These are phyloP conservation scores for Suillus clintonianus DNA, from an alignment of 768 basidiomycete genomes.

Conservation along the genomic window DNA sequence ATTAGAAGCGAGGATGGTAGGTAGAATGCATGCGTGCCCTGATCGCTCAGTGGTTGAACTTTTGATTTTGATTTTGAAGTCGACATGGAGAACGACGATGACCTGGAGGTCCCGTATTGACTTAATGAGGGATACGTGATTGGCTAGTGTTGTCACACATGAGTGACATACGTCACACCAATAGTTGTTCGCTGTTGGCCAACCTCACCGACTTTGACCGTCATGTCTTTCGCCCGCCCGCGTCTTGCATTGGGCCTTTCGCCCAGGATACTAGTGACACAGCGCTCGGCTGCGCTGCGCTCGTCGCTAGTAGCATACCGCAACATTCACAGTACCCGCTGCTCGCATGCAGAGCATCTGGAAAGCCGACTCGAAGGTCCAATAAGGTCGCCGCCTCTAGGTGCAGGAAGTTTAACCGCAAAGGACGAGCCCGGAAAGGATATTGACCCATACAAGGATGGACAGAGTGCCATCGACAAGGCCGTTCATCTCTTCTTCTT, in stretches of 20 bases:
- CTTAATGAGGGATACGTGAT: slow-evolving; percentile 22
- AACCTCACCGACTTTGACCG: slow-evolving; percentile 41
- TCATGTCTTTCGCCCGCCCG: slow-evolving; percentile 61
- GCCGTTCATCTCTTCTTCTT: slow-evolving; percentile 97
- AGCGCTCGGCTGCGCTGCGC: slow-evolving; percentile 30
- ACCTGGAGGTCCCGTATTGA: neutral
- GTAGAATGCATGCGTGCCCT: slow-evolving; percentile 53
- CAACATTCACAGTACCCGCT: slow-evolving; percentile 27
- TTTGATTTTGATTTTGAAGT: slow-evolving; percentile 61
- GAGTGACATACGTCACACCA: slow-evolving; percentile 31
- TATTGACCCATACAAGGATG: slow-evolving; percentile 70
- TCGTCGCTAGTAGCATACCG: slow-evolving; percentile 49
- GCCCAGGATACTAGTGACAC: slow-evolving; percentile 38
- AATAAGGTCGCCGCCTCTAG: slow-evolving; percentile 33
- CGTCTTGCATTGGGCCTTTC: slow-evolving; percentile 54
- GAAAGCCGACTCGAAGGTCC: slow-evolving; percentile 22
- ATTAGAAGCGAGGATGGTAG: slow-evolving; percentile 22
- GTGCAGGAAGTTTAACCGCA: slow-evolving; percentile 37
- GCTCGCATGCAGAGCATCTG: slow-evolving; percentile 21
- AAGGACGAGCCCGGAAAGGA: slow-evolving; percentile 50
- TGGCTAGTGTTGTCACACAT: slow-evolving; percentile 29
- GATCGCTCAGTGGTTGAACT: slow-evolving; percentile 58
- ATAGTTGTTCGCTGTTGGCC: slow-evolving; percentile 18
- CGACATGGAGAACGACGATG: slow-evolving; percentile 39
- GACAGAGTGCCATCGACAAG: slow-evolving; percentile 92